A percentile compares a stretch with the other conserved stretches of the same genome.
phyloP scores from a whole-genome alignment of 495 filamentous ascomycete genomes.

The Aspergillus incahuasiensis region DNA sequence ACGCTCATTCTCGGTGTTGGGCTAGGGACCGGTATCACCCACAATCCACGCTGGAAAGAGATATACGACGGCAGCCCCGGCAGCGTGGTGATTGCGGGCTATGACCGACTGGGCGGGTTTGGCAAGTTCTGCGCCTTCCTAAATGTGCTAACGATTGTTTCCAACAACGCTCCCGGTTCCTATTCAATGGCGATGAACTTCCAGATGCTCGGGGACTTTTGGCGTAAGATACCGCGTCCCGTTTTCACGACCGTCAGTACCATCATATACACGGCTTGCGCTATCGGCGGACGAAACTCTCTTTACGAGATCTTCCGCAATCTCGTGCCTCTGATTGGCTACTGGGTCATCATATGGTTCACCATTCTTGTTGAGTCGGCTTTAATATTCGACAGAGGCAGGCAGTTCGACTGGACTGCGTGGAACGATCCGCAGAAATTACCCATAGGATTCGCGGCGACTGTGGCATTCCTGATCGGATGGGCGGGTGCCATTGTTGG shows the following conservation, averaged over 20 bases:
- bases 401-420: conserved; percentile 41
- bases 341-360: conserved; percentile 47
- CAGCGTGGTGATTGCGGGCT: conserved; percentile 62
- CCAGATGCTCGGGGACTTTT: conserved; percentile 62
- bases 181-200: conserved; percentile 72
- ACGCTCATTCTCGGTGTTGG: conserved; percentile 68
- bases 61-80: conserved; percentile 58
- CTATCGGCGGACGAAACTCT: conserved; percentile 46
- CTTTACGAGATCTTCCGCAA: conserved; percentile 45
- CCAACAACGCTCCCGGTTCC: conserved; percentile 64
- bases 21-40: conserved; percentile 55
- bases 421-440: conserved; percentile 41
- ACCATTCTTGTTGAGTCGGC: conserved; percentile 42
- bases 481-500: conserved; percentile 48
- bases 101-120: conserved; percentile 56
- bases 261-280: conserved; percentile 40
- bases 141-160: conserved; percentile 62
- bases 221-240: conserved; percentile 63
- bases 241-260: conserved; percentile 51
- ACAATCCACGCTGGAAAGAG: conserved; percentile 45
- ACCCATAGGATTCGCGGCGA: conserved; percentile 45
- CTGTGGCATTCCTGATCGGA: conserved; percentile 41
- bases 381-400: conserved; percentile 33
- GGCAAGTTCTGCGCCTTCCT: conserved; percentile 68
- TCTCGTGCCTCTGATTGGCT: conserved; percentile 47